phyloP scores from a whole-genome alignment of 768 basidiomycete genomes.

The Mrakia frigida region DNA sequence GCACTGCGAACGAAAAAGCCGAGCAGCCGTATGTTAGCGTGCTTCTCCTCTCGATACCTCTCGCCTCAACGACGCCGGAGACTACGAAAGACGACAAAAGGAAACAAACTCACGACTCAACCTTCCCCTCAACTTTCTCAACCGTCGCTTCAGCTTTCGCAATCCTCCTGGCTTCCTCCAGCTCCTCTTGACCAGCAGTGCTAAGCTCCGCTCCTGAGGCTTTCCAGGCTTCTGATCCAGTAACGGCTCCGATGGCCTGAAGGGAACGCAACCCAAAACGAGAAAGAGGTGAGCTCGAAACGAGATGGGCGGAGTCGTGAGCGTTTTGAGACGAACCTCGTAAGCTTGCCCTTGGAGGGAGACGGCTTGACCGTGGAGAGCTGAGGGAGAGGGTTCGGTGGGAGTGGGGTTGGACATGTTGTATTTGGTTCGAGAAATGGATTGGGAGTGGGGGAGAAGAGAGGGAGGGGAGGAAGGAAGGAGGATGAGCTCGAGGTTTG shows the following conservation, averaged over 20 bases:
- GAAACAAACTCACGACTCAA: constrained; percentile 5
- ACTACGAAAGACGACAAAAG: neutral
- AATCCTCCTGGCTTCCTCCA: neutral
- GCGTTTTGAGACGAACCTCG: neutral
- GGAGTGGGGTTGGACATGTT: neutral
- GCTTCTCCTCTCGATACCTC: too few species aligned
- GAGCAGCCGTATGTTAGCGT: too few species aligned
- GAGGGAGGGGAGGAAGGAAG: too few species aligned
- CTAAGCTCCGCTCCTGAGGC: neutral
- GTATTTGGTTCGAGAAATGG: neutral
- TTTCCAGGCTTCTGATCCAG: neutral
- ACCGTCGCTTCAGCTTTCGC: neutral
- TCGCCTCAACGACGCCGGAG: neutral
- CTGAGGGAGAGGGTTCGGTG: neutral
- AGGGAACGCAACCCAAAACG: neutral
- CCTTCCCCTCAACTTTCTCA: neutral
- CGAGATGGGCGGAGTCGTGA: neutral
- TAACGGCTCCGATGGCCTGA: constrained; percentile 5
- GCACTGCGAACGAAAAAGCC: too few species aligned
- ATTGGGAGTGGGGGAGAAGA: too few species aligned
- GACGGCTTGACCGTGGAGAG: neutral
- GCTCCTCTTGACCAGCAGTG: neutral
- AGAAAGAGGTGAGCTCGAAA: neutral
- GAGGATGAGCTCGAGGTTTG: too few species aligned
- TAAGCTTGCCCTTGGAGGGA: neutral